Percentiles rank a stretch among this genome's conserved stretches.
phyloP scores from a whole-genome alignment of 2,329 filamentous ascomycete genomes.

The Exophiala oligosperma region DNA sequence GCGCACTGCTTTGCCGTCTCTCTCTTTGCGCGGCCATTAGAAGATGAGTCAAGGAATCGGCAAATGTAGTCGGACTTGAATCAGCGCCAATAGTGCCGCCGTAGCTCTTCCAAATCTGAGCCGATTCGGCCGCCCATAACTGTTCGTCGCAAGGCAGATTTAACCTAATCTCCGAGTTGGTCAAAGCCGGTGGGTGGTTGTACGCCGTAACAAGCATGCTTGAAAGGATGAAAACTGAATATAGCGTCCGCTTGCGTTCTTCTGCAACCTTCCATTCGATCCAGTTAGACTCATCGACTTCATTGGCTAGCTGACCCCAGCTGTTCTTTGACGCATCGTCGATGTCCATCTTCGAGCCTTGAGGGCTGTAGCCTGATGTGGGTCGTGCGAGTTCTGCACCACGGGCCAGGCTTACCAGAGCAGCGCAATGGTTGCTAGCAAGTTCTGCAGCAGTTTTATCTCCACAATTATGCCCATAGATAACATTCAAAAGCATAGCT shows the following conservation, averaged over 20 bases:
- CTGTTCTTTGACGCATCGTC: conserved; percentile 46
- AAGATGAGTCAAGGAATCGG: conserved; percentile 75
- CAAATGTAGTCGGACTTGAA: conserved; percentile 74
- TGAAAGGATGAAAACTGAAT: conserved; percentile 85
- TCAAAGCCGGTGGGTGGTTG: conserved; percentile 85
- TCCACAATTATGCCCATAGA: conserved; percentile 92
- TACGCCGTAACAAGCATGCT: conserved; percentile 89
- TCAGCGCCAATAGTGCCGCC: conserved; percentile 71
- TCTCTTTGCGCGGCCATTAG: conserved; percentile 73
- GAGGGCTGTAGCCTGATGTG: conserved; percentile 22
- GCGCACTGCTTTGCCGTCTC: conserved; percentile 33
- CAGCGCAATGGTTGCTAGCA: conserved; percentile 86
- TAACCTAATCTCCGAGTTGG: conserved; percentile 88
- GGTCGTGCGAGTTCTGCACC: conserved; percentile 74
- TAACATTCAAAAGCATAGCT: conserved; percentile 92
- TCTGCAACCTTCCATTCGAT: conserved; percentile 83
- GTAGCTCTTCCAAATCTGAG: conserved; percentile 75
- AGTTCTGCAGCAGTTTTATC: conserved; percentile 90
- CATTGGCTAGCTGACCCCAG: conserved; percentile 39
- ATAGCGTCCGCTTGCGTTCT: conserved; percentile 90
- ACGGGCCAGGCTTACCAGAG: conserved; percentile 84
- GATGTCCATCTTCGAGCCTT: conserved; percentile 33
- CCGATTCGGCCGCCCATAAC: conserved; percentile 79
- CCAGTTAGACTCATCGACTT: conserved; percentile 71
- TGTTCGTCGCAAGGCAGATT: conserved; percentile 93